These are phyloP conservation scores for Didymella sp. DNA, from an alignment of 2,329 filamentous ascomycete species.

Conservation along the genomic window DNA sequence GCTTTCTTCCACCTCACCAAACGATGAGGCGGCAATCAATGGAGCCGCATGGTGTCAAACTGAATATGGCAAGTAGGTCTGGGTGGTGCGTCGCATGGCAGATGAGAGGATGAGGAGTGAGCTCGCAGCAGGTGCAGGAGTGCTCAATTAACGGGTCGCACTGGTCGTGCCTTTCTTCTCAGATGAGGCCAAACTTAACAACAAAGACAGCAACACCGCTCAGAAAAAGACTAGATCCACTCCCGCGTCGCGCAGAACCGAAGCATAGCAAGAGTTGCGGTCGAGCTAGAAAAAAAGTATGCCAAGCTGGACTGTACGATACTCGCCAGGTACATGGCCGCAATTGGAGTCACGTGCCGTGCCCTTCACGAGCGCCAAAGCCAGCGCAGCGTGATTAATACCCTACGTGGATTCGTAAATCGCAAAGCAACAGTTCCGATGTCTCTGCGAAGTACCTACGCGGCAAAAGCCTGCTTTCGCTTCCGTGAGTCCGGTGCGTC, in stretches of 20 bases:
- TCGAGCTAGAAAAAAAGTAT: background rate
- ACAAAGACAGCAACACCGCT: background rate
- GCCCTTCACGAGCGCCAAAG: background rate
- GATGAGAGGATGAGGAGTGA: background rate
- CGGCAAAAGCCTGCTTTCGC: no score
- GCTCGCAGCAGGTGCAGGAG: background rate
- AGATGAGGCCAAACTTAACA: background rate
- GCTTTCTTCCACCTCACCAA: slow-evolving; percentile 5
- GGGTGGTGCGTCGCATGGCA: background rate
- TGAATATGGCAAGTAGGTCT: background rate
- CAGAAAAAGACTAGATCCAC: no score
- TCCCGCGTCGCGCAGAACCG: no score
- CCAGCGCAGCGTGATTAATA: background rate
- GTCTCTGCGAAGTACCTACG: background rate
- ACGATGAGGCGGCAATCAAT: background rate
- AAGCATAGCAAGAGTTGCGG: background rate
- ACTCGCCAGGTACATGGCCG: slow-evolving; percentile 2
- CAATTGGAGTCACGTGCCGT: background rate
- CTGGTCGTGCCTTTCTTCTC: background rate
- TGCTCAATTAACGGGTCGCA: background rate
- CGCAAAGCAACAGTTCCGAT: background rate
- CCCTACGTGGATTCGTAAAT: background rate
- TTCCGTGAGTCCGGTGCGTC: no score
- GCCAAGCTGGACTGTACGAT: background rate
- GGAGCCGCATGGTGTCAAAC: background rate